These are phyloP conservation scores for Fibroporia radiculosa DNA, from an alignment of 768 basidiomycete species.

Conservation along the genomic window DNA sequence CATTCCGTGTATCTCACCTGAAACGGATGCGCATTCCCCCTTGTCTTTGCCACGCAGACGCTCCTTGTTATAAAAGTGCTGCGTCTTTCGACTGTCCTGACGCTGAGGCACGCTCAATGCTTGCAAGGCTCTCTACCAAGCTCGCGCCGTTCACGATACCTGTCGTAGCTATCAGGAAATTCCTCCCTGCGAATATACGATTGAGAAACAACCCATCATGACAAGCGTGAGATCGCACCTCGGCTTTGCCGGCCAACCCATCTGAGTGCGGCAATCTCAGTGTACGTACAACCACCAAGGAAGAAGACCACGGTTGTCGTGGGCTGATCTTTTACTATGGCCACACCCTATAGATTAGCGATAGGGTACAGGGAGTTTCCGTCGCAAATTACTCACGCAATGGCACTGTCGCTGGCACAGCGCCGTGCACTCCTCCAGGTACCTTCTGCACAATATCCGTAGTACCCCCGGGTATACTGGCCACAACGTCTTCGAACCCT, in stretches of 20 bases:
- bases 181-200: constrained; percentile 50
- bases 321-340: constrained; percentile 45
- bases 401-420: constrained; percentile 21
- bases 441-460: constrained; percentile 64
- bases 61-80: constrained; percentile 21
- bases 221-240: constrained; percentile 36
- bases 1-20: too few species aligned
- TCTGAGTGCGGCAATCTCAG: constrained; percentile 91
- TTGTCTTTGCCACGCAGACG: neutral
- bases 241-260: constrained; percentile 84
- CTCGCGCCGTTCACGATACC: constrained; percentile 78
- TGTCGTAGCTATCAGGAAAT: constrained; percentile 86
- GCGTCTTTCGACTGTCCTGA: constrained; percentile 33
- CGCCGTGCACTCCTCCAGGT: constrained; percentile 21
- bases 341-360: constrained; percentile 21
- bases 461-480: constrained; percentile 75
- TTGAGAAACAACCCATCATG: constrained; percentile 1
- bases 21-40: neutral
- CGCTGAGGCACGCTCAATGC: constrained; percentile 26
- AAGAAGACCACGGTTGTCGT: constrained; percentile 93
- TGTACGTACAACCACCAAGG: constrained; percentile 94
- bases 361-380: neutral
- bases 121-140: constrained; percentile 63
- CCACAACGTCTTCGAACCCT: constrained; percentile 89
- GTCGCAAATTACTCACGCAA: constrained; percentile 24